Percentiles rank a stretch among this genome's conserved stretches.
phyloP scores from a whole-genome alignment of 2,329 filamentous ascomycete genomes.

The Aspergillaceae sp. region DNA sequence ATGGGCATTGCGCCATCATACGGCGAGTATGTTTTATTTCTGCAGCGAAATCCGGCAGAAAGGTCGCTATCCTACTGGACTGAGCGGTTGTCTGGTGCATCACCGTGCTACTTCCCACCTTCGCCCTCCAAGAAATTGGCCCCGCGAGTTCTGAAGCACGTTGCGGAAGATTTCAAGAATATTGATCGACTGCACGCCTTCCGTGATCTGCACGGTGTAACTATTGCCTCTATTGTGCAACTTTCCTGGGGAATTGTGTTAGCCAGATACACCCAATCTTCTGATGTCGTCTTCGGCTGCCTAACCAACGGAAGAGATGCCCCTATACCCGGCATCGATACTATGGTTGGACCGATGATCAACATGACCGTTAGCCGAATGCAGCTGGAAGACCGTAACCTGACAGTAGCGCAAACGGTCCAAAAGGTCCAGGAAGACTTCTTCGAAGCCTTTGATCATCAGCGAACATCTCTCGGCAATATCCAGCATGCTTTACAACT shows the following conservation, averaged over 20 bases:
- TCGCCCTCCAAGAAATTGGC: background rate
- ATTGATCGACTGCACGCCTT: conserved; percentile 1
- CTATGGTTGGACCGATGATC: no score
- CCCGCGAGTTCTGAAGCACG: background rate
- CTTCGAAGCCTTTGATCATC: no score
- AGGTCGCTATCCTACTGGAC: conserved; percentile 18
- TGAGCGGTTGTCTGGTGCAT: background rate
- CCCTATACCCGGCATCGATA: no score
- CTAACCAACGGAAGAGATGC: conserved; percentile 8
- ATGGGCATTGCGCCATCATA: background rate
- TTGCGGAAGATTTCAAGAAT: background rate
- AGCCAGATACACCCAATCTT: conserved; percentile 25
- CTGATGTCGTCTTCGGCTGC: conserved; percentile 35
- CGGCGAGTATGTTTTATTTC: conserved; percentile 3
- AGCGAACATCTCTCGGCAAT: no score
- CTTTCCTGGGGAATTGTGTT: conserved; percentile 34
- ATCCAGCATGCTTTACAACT: no score
- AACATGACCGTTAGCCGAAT: no score
- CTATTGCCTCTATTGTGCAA: conserved; percentile 26
- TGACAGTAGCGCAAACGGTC: no score
- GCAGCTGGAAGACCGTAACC: no score
- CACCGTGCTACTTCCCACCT: background rate
- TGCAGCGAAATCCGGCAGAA: background rate
- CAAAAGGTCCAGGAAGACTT: no score
- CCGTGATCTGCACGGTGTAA: conserved; percentile 8